Evolutionary conservation across 108 stramenopile genomes (phyloP).

Genomic region (Skeletonema costatum): DNA sequence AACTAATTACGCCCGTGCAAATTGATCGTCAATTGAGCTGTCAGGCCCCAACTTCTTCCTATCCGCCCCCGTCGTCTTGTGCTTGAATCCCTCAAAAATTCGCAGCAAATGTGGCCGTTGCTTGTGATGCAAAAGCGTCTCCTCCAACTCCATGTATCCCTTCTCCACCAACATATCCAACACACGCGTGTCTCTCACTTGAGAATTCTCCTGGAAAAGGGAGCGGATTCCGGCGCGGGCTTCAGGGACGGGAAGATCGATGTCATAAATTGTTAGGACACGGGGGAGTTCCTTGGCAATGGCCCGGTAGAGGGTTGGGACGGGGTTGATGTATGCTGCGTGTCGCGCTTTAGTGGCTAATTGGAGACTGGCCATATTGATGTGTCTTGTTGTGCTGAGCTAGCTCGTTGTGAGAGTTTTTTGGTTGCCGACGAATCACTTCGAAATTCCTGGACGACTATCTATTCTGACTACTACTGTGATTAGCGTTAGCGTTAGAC

Average conservation of each 20-base stretch:
- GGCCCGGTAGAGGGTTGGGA: conserved; percentile 62
- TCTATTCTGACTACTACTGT: background rate
- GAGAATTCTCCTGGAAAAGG: conserved; percentile 69
- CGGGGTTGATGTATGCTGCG: conserved; percentile 45
- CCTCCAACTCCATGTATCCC: conserved; percentile 91
- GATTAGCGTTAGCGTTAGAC: no score
- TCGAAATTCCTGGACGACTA: background rate
- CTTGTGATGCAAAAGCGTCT: conserved; percentile 91
- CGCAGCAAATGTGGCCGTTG: conserved; percentile 88
- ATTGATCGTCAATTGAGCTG: conserved; percentile 70
- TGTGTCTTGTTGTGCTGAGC: background rate
- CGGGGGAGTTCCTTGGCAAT: conserved; percentile 87
- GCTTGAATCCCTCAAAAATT: conserved; percentile 75
- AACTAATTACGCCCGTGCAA: conserved; percentile 45
- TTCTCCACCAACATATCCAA: conserved; percentile 85
- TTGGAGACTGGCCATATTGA: conserved; percentile 60
- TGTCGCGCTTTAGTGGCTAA: conserved; percentile 63
- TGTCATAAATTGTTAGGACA: conserved; percentile 89
- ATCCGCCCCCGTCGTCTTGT: conserved; percentile 56
- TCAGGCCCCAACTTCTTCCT: conserved; percentile 67
- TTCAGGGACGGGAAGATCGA: conserved; percentile 76
- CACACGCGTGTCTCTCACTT: conserved; percentile 81
- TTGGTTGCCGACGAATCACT: background rate
- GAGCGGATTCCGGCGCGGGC: conserved; percentile 66
- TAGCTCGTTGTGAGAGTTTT: background rate